phyloP scores from a whole-genome alignment of 2,329 filamentous ascomycete species.

The Penicillium sp. region DNA sequence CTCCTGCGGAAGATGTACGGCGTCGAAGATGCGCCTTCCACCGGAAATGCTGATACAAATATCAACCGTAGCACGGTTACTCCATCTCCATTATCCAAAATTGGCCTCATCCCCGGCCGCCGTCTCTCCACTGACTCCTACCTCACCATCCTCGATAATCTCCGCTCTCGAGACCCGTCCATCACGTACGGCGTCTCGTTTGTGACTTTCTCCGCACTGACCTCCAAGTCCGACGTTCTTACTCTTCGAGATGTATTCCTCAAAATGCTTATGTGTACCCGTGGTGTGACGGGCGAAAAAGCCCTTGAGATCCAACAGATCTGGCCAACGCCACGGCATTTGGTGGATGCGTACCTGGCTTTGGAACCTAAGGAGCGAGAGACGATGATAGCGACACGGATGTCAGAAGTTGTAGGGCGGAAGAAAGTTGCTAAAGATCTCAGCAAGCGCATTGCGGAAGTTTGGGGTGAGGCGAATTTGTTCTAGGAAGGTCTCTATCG shows the following conservation, averaged over 20 bases:
- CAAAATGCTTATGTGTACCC: constrained; percentile 78
- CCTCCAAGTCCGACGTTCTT: constrained; percentile 65
- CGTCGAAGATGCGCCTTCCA: constrained; percentile 6
- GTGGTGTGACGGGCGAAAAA: constrained; percentile 66
- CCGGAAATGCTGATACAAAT: neutral
- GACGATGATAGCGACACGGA: constrained; percentile 51
- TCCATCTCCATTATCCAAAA: constrained; percentile 4
- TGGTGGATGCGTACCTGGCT: constrained; percentile 60
- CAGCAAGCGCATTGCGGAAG: constrained; percentile 61
- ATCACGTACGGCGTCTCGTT: constrained; percentile 58
- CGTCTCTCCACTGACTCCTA: constrained; percentile 55
- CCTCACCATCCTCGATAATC: constrained; percentile 52
- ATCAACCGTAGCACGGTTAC: constrained; percentile 36
- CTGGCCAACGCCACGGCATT: constrained; percentile 66
- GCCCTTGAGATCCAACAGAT: constrained; percentile 68
- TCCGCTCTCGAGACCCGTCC: constrained; percentile 44
- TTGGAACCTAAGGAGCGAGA: constrained; percentile 49
- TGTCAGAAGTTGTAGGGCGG: constrained; percentile 53
- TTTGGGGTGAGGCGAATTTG: constrained; percentile 50
- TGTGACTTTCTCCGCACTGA: constrained; percentile 60
- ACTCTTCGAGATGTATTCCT: constrained; percentile 66
- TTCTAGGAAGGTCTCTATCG: neutral
- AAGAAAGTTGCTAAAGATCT: constrained; percentile 60
- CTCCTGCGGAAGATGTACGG: constrained; percentile 57
- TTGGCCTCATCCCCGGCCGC: constrained; percentile 54